Conservation (phyloP, 805 yeast genomes). For the Candida arabinofermentans region DNA sequence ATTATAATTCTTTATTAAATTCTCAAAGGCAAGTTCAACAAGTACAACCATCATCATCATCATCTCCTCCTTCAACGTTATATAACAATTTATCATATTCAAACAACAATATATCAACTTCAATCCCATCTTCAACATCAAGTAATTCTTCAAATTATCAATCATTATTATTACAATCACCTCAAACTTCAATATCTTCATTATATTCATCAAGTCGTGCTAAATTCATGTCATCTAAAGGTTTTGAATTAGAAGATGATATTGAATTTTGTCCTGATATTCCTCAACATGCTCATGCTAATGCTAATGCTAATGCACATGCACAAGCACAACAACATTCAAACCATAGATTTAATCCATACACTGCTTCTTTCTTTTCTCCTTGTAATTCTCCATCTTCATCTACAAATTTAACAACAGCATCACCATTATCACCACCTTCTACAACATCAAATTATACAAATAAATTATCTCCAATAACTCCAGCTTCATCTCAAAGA, state of each 20-base stretch:
- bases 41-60: too few species aligned
- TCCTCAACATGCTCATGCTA: conserved; percentile 1
- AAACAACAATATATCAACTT: conserved; percentile 1
- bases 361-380: conserved; percentile 59
- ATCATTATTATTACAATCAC: conserved; percentile 23
- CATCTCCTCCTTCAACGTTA: conserved; percentile 17
- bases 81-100: conserved; percentile 8
- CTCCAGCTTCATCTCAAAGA: conserved; percentile 5
- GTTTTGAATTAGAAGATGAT: conserved; percentile 61
- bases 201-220: conserved; percentile 35
- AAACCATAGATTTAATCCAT: conserved; percentile 55
- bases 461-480: background rate
- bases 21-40: conserved; percentile 9
- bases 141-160: conserved; percentile 20
- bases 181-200: conserved; percentile 24
- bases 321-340: background rate
- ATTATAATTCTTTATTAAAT: conserved; percentile 11
- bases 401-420: conserved; percentile 18
- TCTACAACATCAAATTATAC: conserved; percentile 12
- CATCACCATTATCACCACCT: conserved; percentile 12
- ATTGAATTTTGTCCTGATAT: conserved; percentile 63
- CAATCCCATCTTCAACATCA: conserved; percentile 10
- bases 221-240: conserved; percentile 53
- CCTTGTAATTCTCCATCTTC: conserved; percentile 41
- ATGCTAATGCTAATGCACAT: too few species aligned